Evolutionary conservation across 768 basidiomycete genomes (phyloP).

Genomic region (Hysterangium stoloniferum): DNA sequence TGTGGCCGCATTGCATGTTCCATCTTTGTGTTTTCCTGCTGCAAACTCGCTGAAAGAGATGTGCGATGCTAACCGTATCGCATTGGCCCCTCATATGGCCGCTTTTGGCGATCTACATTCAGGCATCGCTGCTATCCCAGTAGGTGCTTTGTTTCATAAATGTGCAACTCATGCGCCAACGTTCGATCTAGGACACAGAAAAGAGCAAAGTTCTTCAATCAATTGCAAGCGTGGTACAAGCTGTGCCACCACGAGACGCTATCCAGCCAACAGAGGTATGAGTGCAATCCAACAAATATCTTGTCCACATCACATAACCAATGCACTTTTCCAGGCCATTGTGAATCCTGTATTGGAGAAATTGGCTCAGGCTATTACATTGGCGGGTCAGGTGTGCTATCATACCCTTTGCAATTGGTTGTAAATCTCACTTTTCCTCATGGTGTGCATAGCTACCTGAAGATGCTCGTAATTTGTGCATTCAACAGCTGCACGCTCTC

Average conservation of each 20-base stretch:
- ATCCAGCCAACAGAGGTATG: conserved; percentile 71
- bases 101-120: conserved; percentile 83
- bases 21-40: conserved; percentile 56
- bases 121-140: conserved; percentile 64
- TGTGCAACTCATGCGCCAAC: conserved; percentile 16
- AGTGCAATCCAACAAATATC: neutral
- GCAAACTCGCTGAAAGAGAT: conserved; percentile 79
- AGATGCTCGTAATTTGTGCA: conserved; percentile 56
- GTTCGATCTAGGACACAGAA: conserved; percentile 56
- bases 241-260: conserved; percentile 69
- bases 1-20: conserved; percentile 61
- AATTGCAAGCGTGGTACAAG: conserved; percentile 90
- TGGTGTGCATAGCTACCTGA: conserved; percentile 50
- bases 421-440: conserved; percentile 2
- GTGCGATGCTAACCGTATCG: conserved; percentile 84
- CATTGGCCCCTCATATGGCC: conserved; percentile 72
- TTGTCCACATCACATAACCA: neutral
- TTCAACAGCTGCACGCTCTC: conserved; percentile 72
- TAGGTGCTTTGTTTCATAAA: conserved; percentile 28
- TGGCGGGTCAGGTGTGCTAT: conserved; percentile 40
- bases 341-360: conserved; percentile 67
- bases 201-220: conserved; percentile 87
- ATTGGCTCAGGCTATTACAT: conserved; percentile 53
- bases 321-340: conserved; percentile 44
- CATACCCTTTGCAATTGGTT: neutral